Conservation (phyloP, 768 basidiomycete species). For the Vishniacozyma victoriae region DNA sequence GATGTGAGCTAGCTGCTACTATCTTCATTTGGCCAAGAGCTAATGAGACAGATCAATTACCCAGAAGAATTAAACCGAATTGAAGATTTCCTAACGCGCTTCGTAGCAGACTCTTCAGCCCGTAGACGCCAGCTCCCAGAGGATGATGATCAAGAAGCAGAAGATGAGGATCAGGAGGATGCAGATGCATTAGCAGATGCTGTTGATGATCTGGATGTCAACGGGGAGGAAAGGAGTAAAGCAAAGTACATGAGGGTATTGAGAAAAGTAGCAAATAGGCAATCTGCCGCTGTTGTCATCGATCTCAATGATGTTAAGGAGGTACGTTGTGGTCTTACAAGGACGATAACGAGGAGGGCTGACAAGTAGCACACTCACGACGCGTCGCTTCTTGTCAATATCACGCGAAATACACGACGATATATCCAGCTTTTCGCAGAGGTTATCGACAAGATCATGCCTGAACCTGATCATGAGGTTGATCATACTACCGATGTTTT, state of each 20-base stretch:
- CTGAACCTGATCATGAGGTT: slow-evolving; percentile 80
- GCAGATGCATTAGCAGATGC: slow-evolving; percentile 56
- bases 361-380: slow-evolving; percentile 47
- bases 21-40: not conserved
- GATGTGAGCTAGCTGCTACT: not conserved
- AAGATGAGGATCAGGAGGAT: slow-evolving; percentile 24
- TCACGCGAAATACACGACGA: slow-evolving; percentile 77
- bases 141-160: slow-evolving; percentile 30
- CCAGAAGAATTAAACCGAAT: slow-evolving; percentile 24
- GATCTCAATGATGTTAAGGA: slow-evolving; percentile 80
- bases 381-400: slow-evolving; percentile 61
- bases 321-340: slow-evolving; percentile 49
- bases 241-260: slow-evolving; percentile 45
- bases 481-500: slow-evolving; percentile 89
- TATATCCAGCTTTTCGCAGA: slow-evolving; percentile 84
- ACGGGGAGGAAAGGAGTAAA: slow-evolving; percentile 45
- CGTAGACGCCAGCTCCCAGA: slow-evolving; percentile 1
- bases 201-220: slow-evolving; percentile 54
- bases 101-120: slow-evolving; percentile 21
- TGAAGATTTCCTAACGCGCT: slow-evolving; percentile 36
- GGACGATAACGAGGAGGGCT: not conserved
- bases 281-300: slow-evolving; percentile 79
- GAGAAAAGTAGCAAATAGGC: slow-evolving; percentile 69
- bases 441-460: slow-evolving; percentile 84
- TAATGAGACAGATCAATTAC: slow-evolving; percentile 10